A percentile compares a stretch with the other conserved stretches of the same genome.
Conservation (phyloP, 1,139 yeast species). For the Zhuliangozyma blackwelliae region DNA sequence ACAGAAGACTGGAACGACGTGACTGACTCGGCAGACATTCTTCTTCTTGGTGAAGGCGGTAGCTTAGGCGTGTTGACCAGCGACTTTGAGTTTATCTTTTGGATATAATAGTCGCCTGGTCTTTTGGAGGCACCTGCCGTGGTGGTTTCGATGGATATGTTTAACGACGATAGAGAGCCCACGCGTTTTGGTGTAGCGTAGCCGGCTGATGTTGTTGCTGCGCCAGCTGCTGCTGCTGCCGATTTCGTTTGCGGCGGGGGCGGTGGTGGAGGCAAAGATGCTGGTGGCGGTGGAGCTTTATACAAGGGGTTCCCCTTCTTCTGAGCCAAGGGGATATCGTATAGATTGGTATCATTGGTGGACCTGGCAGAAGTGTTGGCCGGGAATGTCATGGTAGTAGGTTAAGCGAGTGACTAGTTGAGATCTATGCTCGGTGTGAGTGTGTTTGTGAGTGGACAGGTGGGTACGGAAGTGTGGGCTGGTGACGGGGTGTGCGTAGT, state of each 20-base stretch:
- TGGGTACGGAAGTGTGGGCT: too few relatives aligned
- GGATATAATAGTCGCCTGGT: slow-evolving; percentile 42
- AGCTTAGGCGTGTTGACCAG: slow-evolving; percentile 4
- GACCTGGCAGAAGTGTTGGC: slow-evolving; percentile 4
- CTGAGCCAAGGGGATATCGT: slow-evolving; percentile 22
- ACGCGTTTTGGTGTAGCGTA: slow-evolving; percentile 22
- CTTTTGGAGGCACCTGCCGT: slow-evolving; percentile 18
- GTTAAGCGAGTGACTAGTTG: background rate
- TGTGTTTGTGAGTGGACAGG: too few relatives aligned
- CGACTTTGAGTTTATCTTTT: slow-evolving; percentile 20
- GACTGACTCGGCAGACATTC: slow-evolving; percentile 35
- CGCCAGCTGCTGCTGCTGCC: too few relatives aligned
- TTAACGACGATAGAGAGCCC: slow-evolving; percentile 23
- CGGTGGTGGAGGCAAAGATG: background rate
- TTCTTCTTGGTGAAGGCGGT: slow-evolving; percentile 10
- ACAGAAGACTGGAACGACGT: slow-evolving; percentile 30
- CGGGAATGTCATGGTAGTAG: background rate
- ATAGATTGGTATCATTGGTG: slow-evolving; percentile 18
- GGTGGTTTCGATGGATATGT: slow-evolving; percentile 17
- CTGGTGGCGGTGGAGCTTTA: too few relatives aligned
- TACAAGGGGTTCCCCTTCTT: slow-evolving; percentile 1
- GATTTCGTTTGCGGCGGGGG: slow-evolving; percentile 3
- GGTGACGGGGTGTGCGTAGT: too few relatives aligned
- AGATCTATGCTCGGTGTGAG: background rate
- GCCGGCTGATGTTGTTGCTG: slow-evolving; percentile 1